Percentiles rank a stretch among this genome's conserved stretches.
Conservation (phyloP, 1,284 basidiomycete genomes). For the Vanrija pseudolonga region DNA sequence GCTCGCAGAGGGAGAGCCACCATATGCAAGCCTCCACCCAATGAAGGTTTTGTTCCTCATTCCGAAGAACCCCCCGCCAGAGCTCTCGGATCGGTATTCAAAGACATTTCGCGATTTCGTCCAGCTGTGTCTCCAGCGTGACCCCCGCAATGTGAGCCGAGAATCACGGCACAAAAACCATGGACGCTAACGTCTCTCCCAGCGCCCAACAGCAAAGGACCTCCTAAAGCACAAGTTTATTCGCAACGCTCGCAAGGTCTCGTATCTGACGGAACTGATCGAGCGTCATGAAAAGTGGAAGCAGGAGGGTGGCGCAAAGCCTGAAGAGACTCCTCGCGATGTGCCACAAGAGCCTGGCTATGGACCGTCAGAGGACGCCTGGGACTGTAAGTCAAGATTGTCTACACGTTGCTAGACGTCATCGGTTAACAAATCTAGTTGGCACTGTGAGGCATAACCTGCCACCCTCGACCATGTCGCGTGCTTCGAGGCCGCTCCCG, state of each 20-base stretch:
- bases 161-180: conserved; percentile 3
- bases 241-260: conserved; percentile 87
- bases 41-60: conserved; percentile 99
- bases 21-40: conserved; percentile 94
- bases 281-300: conserved; percentile 92
- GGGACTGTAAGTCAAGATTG: conserved; percentile 69
- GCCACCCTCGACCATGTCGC: conserved; percentile 32
- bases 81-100: conserved; percentile 78
- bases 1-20: conserved; percentile 93
- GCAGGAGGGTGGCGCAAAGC: conserved; percentile 72
- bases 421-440: conserved; percentile 23
- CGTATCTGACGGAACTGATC: conserved; percentile 89
- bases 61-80: conserved; percentile 93
- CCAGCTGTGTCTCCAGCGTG: conserved; percentile 83
- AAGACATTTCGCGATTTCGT: conserved; percentile 94
- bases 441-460: conserved; percentile 44
- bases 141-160: conserved; percentile 73
- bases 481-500: conserved; percentile 14
- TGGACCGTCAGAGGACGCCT: conserved; percentile 73
- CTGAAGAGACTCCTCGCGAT: conserved; percentile 55
- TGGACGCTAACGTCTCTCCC: background rate
- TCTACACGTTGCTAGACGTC: background rate
- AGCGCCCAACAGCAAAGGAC: conserved; percentile 91
- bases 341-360: conserved; percentile 18
- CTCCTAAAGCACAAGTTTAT: conserved; percentile 95